These are phyloP conservation scores for Fusarium foetens DNA, from an alignment of 2,329 filamentous ascomycete genomes.

Conservation along the genomic window DNA sequence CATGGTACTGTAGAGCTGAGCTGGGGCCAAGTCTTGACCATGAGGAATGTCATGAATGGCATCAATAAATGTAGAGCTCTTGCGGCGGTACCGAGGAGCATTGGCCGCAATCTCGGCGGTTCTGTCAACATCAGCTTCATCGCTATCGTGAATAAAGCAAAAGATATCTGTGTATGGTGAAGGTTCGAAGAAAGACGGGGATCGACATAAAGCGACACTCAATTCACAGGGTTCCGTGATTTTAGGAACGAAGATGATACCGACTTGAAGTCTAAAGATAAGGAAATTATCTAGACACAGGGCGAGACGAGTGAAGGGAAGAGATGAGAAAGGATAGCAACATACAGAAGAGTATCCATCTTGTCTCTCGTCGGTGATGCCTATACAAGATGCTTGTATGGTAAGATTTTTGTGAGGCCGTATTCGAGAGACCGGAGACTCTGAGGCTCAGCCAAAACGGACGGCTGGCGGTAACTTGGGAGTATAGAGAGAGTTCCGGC, in stretches of 20 bases:
- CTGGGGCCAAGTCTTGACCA: slow-evolving; percentile 85
- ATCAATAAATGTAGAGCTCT: slow-evolving; percentile 96
- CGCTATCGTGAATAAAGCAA: not conserved
- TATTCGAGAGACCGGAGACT: not conserved
- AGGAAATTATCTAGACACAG: not conserved
- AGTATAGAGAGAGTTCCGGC: not conserved
- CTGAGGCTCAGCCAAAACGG: not conserved
- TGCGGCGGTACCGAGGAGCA: slow-evolving; percentile 87
- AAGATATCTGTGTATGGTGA: not conserved
- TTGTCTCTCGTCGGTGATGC: slow-evolving; percentile 30
- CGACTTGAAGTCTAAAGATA: not conserved
- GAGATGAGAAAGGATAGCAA: slow-evolving; percentile 36
- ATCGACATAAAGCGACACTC: not conserved
- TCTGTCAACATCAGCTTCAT: slow-evolving; percentile 56
- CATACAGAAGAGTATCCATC: slow-evolving; percentile 73
- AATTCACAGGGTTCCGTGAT: not conserved
- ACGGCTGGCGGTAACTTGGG: not conserved
- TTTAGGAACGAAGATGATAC: not conserved
- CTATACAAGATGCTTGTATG: not conserved
- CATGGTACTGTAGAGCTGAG: slow-evolving; percentile 98
- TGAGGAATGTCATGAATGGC: slow-evolving; percentile 94
- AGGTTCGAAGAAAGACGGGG: not conserved
- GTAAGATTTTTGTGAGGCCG: not conserved
- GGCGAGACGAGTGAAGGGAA: not conserved
- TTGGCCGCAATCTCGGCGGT: slow-evolving; percentile 93